Evolutionary conservation across 2,329 filamentous ascomycete species (phyloP).

Genomic region (Ophioceras dolichostomum): DNA sequence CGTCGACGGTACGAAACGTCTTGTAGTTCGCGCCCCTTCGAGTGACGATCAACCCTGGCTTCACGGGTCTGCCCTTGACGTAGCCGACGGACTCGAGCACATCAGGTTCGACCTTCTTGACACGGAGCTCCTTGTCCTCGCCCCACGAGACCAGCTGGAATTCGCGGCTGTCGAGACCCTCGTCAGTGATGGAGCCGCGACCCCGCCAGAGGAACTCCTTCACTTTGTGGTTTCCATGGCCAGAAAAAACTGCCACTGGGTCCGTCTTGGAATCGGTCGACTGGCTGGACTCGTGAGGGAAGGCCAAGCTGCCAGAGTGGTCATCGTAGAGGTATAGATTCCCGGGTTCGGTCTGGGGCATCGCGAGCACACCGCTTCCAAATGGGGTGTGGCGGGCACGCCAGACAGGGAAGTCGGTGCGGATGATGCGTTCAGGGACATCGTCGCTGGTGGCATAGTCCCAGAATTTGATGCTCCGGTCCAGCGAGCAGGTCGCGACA

Average conservation of each 20-base stretch:
- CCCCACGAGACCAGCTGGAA: constrained; percentile 94
- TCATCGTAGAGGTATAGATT: constrained; percentile 77
- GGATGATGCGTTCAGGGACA: constrained; percentile 62
- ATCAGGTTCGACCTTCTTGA: constrained; percentile 59
- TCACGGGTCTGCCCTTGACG: constrained; percentile 52
- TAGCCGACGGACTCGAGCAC: constrained; percentile 60
- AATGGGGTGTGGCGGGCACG: constrained; percentile 86
- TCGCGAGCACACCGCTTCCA: constrained; percentile 71
- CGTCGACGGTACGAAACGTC: constrained; percentile 66
- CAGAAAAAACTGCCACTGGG: constrained; percentile 45
- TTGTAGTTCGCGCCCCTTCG: constrained; percentile 77
- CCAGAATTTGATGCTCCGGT: constrained; percentile 91
- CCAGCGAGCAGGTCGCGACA: constrained; percentile 78
- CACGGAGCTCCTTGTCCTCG: constrained; percentile 67
- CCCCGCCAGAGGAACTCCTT: constrained; percentile 89
- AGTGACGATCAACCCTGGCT: constrained; percentile 57
- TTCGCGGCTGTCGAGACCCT: constrained; percentile 69
- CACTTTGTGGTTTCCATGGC: constrained; percentile 55
- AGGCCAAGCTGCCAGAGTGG: constrained; percentile 30
- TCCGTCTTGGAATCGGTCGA: constrained; percentile 29
- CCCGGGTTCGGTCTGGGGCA: constrained; percentile 83
- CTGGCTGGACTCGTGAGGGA: too few relatives aligned
- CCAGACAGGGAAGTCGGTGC: constrained; percentile 80
- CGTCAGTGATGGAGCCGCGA: constrained; percentile 53
- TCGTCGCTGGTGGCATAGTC: constrained; percentile 45